Conservation (phyloP, 805 yeast species). For the Lipomyces chichibuensis region DNA sequence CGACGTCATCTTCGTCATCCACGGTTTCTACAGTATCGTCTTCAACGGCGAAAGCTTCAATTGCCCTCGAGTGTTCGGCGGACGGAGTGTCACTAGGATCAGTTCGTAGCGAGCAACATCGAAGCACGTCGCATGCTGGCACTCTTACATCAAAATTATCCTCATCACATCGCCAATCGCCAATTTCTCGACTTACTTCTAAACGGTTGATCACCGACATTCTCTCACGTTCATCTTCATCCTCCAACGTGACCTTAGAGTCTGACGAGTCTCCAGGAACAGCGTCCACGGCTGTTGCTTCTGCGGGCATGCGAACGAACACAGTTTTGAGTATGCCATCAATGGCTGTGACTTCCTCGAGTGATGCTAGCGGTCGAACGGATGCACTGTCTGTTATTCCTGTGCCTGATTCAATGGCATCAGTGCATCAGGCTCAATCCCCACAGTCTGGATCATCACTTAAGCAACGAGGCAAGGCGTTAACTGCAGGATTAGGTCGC, state of each 20-base stretch:
- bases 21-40: constrained; percentile 4
- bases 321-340: constrained; percentile 3
- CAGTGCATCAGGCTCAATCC: not conserved
- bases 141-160: not conserved
- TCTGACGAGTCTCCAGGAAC: not conserved
- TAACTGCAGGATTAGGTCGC: constrained; percentile 25
- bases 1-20: constrained; percentile 19
- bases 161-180: constrained; percentile 2
- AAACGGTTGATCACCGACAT: not conserved
- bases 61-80: not conserved
- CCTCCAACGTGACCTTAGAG: not conserved
- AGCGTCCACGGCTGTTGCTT: not conserved
- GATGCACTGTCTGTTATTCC: constrained; percentile 18
- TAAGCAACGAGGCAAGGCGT: constrained; percentile 9
- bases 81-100: not conserved
- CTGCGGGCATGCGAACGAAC: not conserved
- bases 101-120: not conserved
- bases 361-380: constrained; percentile 11
- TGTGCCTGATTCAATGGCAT: not conserved
- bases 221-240: constrained; percentile 2
- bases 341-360: constrained; percentile 5
- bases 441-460: constrained; percentile 6
- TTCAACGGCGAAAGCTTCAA: not conserved
- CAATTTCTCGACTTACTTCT: constrained; percentile 3
- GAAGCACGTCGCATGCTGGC: not conserved